A percentile compares a stretch with the other conserved stretches of the same genome.
These are phyloP conservation scores for Aspergillus caelatus DNA, from an alignment of 2,329 filamentous ascomycete genomes.

Conservation along the genomic window DNA sequence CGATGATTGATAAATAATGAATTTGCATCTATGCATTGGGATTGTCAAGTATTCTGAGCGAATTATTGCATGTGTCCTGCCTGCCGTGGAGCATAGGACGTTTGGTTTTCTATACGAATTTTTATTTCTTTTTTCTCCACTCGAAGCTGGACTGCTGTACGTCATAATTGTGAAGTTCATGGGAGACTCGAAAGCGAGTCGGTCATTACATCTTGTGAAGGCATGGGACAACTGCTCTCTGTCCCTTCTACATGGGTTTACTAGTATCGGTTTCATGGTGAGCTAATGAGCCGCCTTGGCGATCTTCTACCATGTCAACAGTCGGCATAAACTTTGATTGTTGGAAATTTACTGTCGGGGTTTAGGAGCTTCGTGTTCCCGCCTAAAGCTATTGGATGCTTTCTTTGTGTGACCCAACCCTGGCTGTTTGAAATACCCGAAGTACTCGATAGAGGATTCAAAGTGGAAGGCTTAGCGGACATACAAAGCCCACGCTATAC, in stretches of 20 bases:
- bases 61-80: not conserved
- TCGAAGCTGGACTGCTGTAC: too few species aligned
- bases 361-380: not conserved
- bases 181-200: too few species aligned
- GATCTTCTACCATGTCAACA: not conserved
- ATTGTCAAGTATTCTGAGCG: not conserved
- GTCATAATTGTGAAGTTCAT: too few species aligned
- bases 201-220: too few species aligned
- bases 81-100: not conserved
- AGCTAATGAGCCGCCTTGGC: not conserved
- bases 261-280: too few species aligned
- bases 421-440: not conserved
- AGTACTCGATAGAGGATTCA: not conserved
- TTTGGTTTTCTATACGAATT: not conserved
- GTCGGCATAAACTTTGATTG: not conserved
- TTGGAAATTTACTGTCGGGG: not conserved
- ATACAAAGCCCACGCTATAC: too few species aligned
- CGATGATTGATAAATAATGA: not conserved
- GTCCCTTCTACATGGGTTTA: too few species aligned
- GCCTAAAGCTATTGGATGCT: not conserved
- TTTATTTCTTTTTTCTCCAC: too few species aligned
- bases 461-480: not conserved
- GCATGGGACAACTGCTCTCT: too few species aligned
- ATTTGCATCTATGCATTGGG: not conserved
- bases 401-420: not conserved